These are phyloP conservation scores for Colletotrichum viniferum DNA, from an alignment of 2,329 filamentous ascomycete species.

Conservation along the genomic window DNA sequence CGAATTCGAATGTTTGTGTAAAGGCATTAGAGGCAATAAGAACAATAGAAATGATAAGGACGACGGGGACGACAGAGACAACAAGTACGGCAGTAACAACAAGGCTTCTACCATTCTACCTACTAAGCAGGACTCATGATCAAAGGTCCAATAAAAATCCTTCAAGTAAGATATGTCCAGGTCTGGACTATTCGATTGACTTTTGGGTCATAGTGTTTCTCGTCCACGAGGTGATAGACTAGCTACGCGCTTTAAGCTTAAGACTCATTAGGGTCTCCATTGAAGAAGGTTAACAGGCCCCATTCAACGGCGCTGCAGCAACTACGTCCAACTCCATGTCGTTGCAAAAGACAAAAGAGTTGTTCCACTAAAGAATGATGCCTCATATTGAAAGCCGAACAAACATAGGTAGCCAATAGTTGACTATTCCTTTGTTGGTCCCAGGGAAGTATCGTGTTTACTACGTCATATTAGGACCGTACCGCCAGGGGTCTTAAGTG, in stretches of 20 bases:
- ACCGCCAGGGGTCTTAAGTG: not conserved
- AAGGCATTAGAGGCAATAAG: not conserved
- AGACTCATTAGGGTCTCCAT: not conserved
- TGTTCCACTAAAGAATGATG: not conserved
- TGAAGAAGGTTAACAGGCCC: not conserved
- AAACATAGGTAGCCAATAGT: not conserved
- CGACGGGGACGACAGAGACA: not conserved
- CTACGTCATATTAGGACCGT: not conserved
- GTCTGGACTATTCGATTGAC: not conserved
- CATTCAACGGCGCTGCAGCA: not conserved
- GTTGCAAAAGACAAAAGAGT: not conserved
- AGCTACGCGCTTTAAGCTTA: not conserved
- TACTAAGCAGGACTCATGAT: not conserved
- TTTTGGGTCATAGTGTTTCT: not conserved
- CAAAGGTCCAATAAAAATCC: not conserved
- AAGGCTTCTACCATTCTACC: not conserved
- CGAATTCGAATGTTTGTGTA: not conserved
- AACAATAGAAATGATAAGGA: not conserved
- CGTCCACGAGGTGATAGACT: not conserved
- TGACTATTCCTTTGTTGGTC: not conserved
- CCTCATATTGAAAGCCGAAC: not conserved
- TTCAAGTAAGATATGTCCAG: not conserved
- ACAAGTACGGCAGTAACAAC: not conserved
- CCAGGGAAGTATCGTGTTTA: not conserved
- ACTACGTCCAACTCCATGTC: not conserved